Base-by-base conservation (phyloP, 129 eudicot species). In the Cynara cardunculus region DNA sequence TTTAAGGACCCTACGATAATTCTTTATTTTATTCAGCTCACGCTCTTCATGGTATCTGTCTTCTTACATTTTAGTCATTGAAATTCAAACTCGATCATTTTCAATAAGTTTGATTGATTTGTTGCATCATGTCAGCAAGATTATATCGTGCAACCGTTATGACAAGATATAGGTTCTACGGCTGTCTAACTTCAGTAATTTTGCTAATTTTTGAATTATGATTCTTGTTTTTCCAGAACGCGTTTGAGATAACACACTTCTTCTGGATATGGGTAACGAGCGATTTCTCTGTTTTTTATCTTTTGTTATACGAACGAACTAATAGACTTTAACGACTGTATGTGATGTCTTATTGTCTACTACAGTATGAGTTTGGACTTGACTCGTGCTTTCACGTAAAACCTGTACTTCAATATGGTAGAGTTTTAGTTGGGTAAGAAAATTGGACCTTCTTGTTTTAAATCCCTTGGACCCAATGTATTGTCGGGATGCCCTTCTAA, bases 221-320 rank as follows among this genome's bases (percentile, higher is more conserved):
- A 69, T 69, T 82, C 67, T 83, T 75, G 11, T 79, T 64, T 72
- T 80, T 24, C 18, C 97, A 95, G 99, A 95, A 95, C 76, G 90
- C 99, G n/a, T 95, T 95, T 77, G 99, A 95, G 89, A 86, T 95
- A 81, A 95, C 99, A 22, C 89, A 90, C 75, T 95, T 95, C 86
- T 81, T 95, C 16, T 95, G 99, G 97, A 95, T 88, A 81, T 80
- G 89, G 96, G 99, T 95, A 94, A 84, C 18, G 7, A 94, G 81
- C 13, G 7, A 3, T 1, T 77, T 83, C 14, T 21, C 12, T 59
- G 49, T 14, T 2, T 27, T 31, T 49, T 0, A 3, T 56, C 6
- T 56, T 82, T 28, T 74, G 1, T 82, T 39, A 49, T 24, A 11
- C 5, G 25, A 19, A 34, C 32, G 2, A 18, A 28, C 39, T 82